phyloP scores from a whole-genome alignment of 1,139 yeast species.

The Nakaseomyces kungkrabaensis region DNA sequence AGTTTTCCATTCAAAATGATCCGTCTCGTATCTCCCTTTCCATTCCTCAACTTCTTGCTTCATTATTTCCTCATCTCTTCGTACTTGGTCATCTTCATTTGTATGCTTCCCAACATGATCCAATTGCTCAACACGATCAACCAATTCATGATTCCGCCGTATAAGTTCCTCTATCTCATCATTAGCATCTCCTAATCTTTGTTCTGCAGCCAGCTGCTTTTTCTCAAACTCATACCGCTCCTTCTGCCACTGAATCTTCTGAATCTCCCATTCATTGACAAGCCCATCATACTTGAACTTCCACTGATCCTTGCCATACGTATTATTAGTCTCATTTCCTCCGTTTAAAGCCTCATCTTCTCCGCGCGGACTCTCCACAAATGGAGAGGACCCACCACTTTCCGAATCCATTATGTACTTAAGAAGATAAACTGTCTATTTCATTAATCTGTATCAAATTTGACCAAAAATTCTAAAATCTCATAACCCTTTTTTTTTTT shows the following conservation, averaged over 20 bases:
- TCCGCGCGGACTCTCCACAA: conserved; percentile 34
- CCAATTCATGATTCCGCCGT: conserved; percentile 27
- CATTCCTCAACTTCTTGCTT: conserved; percentile 13
- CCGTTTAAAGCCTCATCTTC: not conserved
- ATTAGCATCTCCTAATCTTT: conserved; percentile 21
- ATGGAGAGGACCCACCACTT: conserved; percentile 38
- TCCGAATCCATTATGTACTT: not conserved
- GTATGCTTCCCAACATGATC: conserved; percentile 23
- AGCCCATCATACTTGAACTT: conserved; percentile 20
- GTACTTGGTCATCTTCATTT: conserved; percentile 1
- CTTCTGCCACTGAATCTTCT: conserved; percentile 18
- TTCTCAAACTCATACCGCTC: conserved; percentile 17
- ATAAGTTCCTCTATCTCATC: conserved; percentile 27
- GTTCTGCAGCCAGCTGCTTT: conserved; percentile 21
- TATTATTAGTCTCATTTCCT: conserved; percentile 6
- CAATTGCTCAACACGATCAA: conserved; percentile 26
- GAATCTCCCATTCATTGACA: conserved; percentile 25
- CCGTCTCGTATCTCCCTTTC: conserved; percentile 10
- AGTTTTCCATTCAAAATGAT: conserved; percentile 9
- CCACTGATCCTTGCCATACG: conserved; percentile 16
- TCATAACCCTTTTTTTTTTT: too few species aligned
- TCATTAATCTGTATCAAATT: too few species aligned
- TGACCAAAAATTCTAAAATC: too few species aligned
- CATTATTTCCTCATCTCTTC: not conserved
- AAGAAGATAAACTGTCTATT: not conserved